Evolutionary conservation across 2,329 filamentous ascomycete species (phyloP), one percentile per base, ranked within the genome.

Genomic region (Cryphonectria radicalis): DNA sequence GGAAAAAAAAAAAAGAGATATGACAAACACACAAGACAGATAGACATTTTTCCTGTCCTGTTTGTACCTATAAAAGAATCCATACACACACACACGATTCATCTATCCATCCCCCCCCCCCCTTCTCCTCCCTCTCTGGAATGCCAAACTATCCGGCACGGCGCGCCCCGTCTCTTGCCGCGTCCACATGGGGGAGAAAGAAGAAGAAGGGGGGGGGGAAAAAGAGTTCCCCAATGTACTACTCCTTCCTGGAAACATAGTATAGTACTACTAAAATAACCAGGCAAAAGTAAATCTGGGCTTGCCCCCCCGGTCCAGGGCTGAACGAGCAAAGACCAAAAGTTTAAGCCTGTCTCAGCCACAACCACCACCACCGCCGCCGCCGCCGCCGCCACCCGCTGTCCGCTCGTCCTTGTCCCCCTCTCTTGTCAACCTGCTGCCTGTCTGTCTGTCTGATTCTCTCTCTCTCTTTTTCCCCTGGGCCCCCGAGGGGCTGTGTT

Each of bases 81-180:
- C 11, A 11, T 10, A 40, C 2, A 40, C 37, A 37, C 35, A 37
- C 8, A 40, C 37, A 40, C 37, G 1, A 40, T 40, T 40, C 37
- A 10, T 10, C 5, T 10, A 40, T 40, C 37, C 37, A 10, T 37
- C 35, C 10, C 2, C 10, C 10, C 37, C 37, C 8, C 46, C 10
- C 10, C 7, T n/a, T 53, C 46, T 22, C 46, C 19, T n/a, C 46
- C 64, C 69, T 62, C 53, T 42, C 55, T 59, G 55, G 55, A 59
- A 59, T 59, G 55, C 28, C 55, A 32, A 59, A 32, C 55, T 59
- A 57, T 19, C 19, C 55, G 55, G 55, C 55, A 59, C 55, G 55
- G 55, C 14, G 25, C 55, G 55, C 55, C 55, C 55, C 55, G 55
- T 59, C 46, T 32, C 55, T 40, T 59, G 55, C 55, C 55, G 25